A percentile compares a stretch with the other conserved stretches of the same genome.
These are phyloP conservation scores for Stipa capillata DNA, from an alignment of 176 grass and related monocot species.

Conservation along the genomic window DNA sequence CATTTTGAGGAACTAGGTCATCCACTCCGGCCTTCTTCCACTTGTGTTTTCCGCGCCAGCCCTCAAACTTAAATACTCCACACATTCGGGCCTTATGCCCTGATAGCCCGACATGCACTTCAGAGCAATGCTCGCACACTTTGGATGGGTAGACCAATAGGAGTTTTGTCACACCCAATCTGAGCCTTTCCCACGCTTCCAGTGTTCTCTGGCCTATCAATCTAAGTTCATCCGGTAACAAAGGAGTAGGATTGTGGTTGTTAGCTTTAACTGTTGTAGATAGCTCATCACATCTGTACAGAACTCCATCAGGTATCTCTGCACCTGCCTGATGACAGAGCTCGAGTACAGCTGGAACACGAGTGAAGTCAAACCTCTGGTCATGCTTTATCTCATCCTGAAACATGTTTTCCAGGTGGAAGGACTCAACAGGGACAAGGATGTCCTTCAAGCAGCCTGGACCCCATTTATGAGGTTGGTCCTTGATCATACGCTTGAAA, in stretches of 20 bases:
- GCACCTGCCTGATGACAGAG: conserved; percentile 86
- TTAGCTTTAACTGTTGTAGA: neutral
- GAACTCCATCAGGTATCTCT: conserved; percentile 30
- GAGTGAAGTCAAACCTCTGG: conserved; percentile 66
- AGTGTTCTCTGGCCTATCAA: conserved; percentile 63
- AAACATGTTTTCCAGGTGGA: conserved; percentile 55
- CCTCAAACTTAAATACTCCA: conserved; percentile 75
- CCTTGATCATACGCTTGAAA: conserved; percentile 60
- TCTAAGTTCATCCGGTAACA: conserved; percentile 23
- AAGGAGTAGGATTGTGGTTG: neutral
- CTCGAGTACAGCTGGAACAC: conserved; percentile 68
- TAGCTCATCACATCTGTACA: neutral
- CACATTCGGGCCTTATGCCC: conserved; percentile 83
- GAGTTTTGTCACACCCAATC: conserved; percentile 69
- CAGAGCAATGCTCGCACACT: conserved; percentile 71
- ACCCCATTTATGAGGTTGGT: conserved; percentile 50
- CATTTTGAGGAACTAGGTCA: conserved; percentile 63
- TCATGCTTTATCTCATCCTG: conserved; percentile 78
- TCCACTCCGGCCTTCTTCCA: conserved; percentile 76
- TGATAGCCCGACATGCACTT: conserved; percentile 74
- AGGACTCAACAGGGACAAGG: conserved; percentile 58
- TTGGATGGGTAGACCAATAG: conserved; percentile 83
- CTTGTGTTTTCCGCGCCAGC: conserved; percentile 69
- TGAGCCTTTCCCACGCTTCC: conserved; percentile 76
- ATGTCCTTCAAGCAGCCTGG: conserved; percentile 56